phyloP scores from a whole-genome alignment of 2,329 filamentous ascomycete genomes.

The Aspergillus sp. region DNA sequence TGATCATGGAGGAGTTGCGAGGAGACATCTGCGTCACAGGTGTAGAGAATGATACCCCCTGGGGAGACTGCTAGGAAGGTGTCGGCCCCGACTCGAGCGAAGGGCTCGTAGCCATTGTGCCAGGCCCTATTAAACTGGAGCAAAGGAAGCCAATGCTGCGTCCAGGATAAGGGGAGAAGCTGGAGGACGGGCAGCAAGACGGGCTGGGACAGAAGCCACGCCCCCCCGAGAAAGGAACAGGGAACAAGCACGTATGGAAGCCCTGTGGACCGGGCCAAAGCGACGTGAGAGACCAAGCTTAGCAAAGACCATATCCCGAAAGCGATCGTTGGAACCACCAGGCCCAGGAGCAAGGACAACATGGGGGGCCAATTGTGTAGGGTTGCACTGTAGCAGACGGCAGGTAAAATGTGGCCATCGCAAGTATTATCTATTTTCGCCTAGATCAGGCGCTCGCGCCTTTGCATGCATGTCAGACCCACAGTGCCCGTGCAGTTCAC shows the following conservation, averaged over 20 bases:
- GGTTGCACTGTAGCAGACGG: too few species aligned
- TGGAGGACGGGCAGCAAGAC: background rate
- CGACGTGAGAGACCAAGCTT: background rate
- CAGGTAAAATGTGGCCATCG: too few species aligned
- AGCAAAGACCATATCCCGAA: background rate
- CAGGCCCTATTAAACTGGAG: background rate
- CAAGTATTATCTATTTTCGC: too few species aligned
- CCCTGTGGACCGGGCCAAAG: background rate
- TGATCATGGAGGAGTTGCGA: background rate
- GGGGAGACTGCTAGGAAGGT: background rate
- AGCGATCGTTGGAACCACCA: background rate
- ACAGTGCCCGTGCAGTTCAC: too few species aligned
- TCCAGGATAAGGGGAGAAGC: background rate
- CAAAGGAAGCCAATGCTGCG: slow-evolving; percentile 1
- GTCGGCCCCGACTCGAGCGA: background rate
- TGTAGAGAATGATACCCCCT: background rate
- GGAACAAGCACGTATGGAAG: slow-evolving; percentile 1
- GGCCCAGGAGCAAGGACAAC: too few species aligned
- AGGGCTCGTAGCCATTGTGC: slow-evolving; percentile 3
- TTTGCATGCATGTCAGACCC: too few species aligned
- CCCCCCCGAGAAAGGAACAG: background rate
- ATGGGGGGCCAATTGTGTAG: too few species aligned
- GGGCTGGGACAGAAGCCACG: slow-evolving; percentile 2
- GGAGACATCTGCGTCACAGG: background rate
- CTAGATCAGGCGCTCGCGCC: too few species aligned